These are phyloP conservation scores for Aechmea fasciata DNA, from an alignment of 176 grass and related monocot genomes.

Conservation along the genomic window DNA sequence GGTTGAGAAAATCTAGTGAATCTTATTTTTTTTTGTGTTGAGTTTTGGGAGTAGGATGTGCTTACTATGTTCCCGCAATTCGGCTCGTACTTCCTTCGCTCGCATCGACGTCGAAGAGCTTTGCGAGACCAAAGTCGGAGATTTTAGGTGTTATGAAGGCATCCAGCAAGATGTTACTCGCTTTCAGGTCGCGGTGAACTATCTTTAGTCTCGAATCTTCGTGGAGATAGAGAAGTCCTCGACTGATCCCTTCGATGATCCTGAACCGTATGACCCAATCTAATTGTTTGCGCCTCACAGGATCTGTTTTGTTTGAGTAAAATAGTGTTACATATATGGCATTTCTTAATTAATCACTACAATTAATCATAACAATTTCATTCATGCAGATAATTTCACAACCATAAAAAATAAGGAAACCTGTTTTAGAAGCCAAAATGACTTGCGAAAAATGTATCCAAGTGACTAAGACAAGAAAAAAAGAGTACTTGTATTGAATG, in stretches of 20 bases:
- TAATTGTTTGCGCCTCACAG: conserved; percentile 5
- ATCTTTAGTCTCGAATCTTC: conserved; percentile 46
- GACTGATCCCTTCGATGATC: conserved; percentile 41
- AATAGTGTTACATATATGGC: no score
- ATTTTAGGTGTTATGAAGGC: conserved; percentile 57
- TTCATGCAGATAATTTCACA: neutral
- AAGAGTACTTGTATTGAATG: neutral
- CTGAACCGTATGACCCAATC: conserved; percentile 27
- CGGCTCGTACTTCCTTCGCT: conserved; percentile 36
- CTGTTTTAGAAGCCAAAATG: no score
- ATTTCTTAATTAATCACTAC: neutral
- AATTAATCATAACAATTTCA: neutral
- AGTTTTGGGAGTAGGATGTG: neutral
- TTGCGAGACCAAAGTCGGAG: conserved; percentile 50
- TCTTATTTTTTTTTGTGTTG: neutral
- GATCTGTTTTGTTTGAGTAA: conserved; percentile 15
- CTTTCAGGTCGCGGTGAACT: conserved; percentile 46
- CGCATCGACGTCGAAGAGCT: conserved; percentile 22
- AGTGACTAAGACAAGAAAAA: neutral
- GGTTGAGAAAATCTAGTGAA: neutral
- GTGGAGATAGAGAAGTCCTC: conserved; percentile 57
- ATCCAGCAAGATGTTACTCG: conserved; percentile 42
- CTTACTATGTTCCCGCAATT: conserved; percentile 47
- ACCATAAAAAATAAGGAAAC: no score
- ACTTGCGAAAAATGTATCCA: neutral